Evolutionary conservation across 345 rosid genomes (phyloP).

Genomic region (Streptanthus diversifolius): DNA sequence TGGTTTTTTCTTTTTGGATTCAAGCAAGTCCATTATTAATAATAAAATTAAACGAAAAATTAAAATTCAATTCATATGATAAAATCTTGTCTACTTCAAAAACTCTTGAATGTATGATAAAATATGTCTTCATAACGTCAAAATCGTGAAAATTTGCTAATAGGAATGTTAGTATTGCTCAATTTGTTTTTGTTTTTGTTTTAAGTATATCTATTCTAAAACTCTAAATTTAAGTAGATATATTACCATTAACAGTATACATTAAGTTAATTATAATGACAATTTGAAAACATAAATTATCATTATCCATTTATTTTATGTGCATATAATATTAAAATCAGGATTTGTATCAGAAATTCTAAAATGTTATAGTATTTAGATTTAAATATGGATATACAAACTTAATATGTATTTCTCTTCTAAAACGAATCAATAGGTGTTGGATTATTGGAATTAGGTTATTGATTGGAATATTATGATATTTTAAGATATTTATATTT

Average conservation of each 20-base stretch:
- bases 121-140: not conserved
- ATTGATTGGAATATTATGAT: not conserved
- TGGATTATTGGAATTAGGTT: not conserved
- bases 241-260: not conserved
- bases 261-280: not conserved
- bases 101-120: not conserved
- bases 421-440: not conserved
- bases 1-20: conserved; percentile 40
- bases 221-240: not conserved
- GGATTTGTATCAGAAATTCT: not conserved
- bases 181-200: not conserved
- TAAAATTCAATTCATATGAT: not conserved
- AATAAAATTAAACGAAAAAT: not conserved
- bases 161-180: not conserved
- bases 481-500: not conserved
- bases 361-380: not conserved
- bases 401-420: not conserved
- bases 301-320: not conserved
- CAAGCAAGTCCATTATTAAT: not conserved
- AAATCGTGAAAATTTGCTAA: not conserved
- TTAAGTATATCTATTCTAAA: not conserved
- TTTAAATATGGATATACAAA: not conserved
- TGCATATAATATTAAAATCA: not conserved
- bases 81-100: not conserved
- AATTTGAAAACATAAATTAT: not conserved